These are phyloP conservation scores for Moesziomyces aphidis DNA, from an alignment of 1,284 basidiomycete species.

Conservation along the genomic window DNA sequence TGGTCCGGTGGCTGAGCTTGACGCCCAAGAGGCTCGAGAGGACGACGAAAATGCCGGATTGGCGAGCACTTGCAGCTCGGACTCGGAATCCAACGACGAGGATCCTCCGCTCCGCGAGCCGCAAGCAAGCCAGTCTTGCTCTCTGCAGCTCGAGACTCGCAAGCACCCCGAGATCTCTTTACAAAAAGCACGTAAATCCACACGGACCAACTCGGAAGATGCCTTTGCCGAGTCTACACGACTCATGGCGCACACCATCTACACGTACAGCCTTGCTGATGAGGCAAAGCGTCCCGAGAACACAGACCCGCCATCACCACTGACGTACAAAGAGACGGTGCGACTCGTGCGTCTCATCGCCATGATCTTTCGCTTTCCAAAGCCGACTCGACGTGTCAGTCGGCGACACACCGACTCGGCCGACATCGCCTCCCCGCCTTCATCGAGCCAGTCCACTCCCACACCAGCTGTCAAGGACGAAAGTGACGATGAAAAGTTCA, in stretches of 20 bases:
- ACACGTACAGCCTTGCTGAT: constrained; percentile 3
- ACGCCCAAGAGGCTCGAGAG: not conserved
- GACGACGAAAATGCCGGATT: not conserved
- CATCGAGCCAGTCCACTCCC: not conserved
- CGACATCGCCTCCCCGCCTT: not conserved
- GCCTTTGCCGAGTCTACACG: constrained; percentile 3
- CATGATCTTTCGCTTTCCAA: constrained; percentile 45
- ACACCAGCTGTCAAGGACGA: not conserved
- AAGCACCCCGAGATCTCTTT: not conserved
- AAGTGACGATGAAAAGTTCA: not conserved
- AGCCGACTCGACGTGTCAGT: constrained; percentile 25
- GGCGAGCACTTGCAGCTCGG: not conserved
- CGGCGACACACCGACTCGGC: not conserved
- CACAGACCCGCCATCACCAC: constrained; percentile 5
- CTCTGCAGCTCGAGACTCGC: not conserved
- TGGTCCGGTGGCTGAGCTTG: not conserved
- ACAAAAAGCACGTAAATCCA: not conserved
- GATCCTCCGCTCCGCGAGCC: not conserved
- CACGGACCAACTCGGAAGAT: not conserved
- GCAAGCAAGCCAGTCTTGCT: not conserved
- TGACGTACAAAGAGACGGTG: constrained; percentile 42
- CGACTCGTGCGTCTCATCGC: constrained; percentile 34
- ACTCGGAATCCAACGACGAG: not conserved
- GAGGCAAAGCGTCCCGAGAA: not conserved
- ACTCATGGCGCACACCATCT: constrained; percentile 16